Conservation (phyloP, 1,284 basidiomycete genomes). For the Vanrija sp. region DNA sequence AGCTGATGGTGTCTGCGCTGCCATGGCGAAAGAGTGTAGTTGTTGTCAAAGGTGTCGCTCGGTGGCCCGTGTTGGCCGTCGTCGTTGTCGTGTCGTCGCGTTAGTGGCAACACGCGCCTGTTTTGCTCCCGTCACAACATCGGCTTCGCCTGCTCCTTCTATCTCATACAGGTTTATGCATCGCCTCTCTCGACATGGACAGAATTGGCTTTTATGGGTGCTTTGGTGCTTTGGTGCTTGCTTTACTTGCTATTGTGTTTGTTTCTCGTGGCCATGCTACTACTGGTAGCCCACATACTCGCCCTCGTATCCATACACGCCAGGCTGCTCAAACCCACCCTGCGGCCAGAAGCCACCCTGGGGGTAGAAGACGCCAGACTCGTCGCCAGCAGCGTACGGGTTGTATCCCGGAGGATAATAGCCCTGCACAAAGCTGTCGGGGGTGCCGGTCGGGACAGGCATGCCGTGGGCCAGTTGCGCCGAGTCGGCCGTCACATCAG, state of each 20-base stretch:
- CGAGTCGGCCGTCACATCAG: constrained; percentile 8
- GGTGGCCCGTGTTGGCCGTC: neutral
- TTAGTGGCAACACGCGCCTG: neutral
- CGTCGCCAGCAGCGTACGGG: constrained; percentile 22
- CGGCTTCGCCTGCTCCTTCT: no score
- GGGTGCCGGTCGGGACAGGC: neutral
- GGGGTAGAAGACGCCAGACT: constrained; percentile 10
- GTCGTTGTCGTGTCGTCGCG: constrained; percentile 1
- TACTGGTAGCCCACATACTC: constrained; percentile 20
- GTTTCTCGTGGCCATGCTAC: neutral
- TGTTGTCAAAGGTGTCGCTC: neutral
- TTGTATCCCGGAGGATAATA: constrained; percentile 21
- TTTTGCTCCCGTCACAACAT: no score
- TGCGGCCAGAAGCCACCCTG: constrained; percentile 15
- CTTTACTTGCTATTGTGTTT: neutral
- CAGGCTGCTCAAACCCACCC: constrained; percentile 4
- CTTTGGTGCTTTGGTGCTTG: no score
- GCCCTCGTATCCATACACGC: constrained; percentile 22
- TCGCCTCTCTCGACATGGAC: neutral
- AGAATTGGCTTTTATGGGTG: no score
- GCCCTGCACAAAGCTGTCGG: constrained; percentile 5
- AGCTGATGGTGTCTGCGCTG: neutral
- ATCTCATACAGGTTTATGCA: no score
- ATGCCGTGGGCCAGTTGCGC: neutral
- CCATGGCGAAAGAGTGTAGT: neutral